A percentile compares a stretch with the other conserved stretches of the same genome.
These are phyloP conservation scores for Lipomyces starkeyi DNA, from an alignment of 805 yeast genomes.

Conservation along the genomic window DNA sequence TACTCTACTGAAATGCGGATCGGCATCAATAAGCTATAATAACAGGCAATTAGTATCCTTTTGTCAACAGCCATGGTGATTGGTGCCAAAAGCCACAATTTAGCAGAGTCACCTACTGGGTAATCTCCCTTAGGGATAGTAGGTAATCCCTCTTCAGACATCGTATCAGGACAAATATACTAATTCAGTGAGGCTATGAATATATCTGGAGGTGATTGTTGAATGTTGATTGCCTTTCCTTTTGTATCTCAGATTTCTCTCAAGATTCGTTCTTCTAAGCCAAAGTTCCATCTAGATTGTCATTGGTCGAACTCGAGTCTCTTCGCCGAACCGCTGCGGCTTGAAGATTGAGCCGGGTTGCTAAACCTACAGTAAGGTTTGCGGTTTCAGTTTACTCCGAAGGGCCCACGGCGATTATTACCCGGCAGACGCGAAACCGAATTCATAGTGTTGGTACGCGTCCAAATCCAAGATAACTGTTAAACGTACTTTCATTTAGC, in stretches of 20 bases:
- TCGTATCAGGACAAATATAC: background rate
- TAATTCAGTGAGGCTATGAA: background rate
- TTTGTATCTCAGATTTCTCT: background rate
- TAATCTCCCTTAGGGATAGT: background rate
- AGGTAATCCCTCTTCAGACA: background rate
- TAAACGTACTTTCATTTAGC: background rate
- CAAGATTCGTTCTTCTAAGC: background rate
- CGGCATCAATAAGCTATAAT: constrained; percentile 65
- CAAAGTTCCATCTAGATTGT: background rate
- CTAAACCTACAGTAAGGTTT: background rate
- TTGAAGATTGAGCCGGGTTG: background rate
- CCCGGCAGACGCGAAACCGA: background rate
- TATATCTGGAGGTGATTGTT: background rate
- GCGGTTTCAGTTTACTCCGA: no score
- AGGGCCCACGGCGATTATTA: background rate
- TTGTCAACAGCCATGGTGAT: background rate
- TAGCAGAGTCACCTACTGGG: background rate
- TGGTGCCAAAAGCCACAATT: background rate
- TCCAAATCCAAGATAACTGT: background rate
- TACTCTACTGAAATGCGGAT: constrained; percentile 76
- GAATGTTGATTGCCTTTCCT: background rate
- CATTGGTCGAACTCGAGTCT: background rate
- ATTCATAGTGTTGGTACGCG: background rate
- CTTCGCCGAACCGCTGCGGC: background rate
- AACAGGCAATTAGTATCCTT: background rate